A percentile compares a stretch with the other conserved stretches of the same genome.
These are phyloP conservation scores for Reticulascus tulasneorum DNA, from an alignment of 2,329 filamentous ascomycete species.

Conservation along the genomic window DNA sequence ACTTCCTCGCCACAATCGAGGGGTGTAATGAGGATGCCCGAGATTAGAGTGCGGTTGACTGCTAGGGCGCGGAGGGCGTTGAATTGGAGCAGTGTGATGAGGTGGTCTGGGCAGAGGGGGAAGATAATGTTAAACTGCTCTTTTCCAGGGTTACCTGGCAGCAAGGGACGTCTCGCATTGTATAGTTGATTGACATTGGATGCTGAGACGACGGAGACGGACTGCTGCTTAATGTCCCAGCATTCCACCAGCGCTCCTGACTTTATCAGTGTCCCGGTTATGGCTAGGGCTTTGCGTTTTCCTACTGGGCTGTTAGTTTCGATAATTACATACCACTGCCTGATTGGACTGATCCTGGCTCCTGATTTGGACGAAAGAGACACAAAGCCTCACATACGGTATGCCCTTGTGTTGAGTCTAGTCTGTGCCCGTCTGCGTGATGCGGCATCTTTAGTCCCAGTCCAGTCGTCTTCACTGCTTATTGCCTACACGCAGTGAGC, in stretches of 20 bases:
- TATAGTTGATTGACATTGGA: slow-evolving; percentile 27
- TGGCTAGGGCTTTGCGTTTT: slow-evolving; percentile 13
- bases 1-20: slow-evolving; percentile 25
- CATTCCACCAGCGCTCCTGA: slow-evolving; percentile 27
- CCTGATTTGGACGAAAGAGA: too few relatives aligned
- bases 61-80: slow-evolving; percentile 33
- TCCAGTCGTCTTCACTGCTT: slow-evolving; percentile 40
- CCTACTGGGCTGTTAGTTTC: background rate
- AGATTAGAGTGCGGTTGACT: slow-evolving; percentile 31
- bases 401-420: slow-evolving; percentile 41
- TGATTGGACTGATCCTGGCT: slow-evolving; percentile 9
- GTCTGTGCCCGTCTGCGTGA: slow-evolving; percentile 38
- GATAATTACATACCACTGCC: background rate
- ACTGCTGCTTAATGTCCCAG: slow-evolving; percentile 28
- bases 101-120: slow-evolving; percentile 35
- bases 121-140: slow-evolving; percentile 23
- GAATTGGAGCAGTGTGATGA: slow-evolving; percentile 37
- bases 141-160: slow-evolving; percentile 17
- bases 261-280: slow-evolving; percentile 17
- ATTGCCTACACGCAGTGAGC: slow-evolving; percentile 24
- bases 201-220: slow-evolving; percentile 24
- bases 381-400: slow-evolving; percentile 24
- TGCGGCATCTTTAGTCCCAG: slow-evolving; percentile 36
- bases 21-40: slow-evolving; percentile 25
- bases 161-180: slow-evolving; percentile 24